Evolutionary conservation across 2,329 filamentous ascomycete genomes (phyloP), one percentile per base, ranked within the genome.

Genomic region (Diaporthe sp.): DNA sequence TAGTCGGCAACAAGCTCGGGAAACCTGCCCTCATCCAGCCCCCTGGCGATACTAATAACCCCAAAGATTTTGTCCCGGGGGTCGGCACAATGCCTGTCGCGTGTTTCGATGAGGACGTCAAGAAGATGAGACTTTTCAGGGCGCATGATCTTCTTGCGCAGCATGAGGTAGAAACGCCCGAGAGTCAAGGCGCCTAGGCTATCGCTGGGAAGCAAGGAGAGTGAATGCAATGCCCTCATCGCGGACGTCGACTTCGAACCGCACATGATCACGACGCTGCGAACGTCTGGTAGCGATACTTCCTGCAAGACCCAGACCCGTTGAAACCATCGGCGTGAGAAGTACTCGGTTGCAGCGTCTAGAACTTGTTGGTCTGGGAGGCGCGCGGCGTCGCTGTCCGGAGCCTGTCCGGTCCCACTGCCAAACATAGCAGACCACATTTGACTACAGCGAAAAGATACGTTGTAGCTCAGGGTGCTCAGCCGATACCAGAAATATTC

Each of bases 11-110:
- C 55, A 15, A 60, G 33, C 33, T 25, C 33, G 22, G 55, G 55
- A 25, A 40, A 60, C 33, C 55, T 38, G 55, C n/a, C 55, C 33
- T 25, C 55, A 15, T 40, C 55, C 33, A 60, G 55, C 12, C 55
- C 10, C 13, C 33, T 60, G 55, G 33, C 55, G 33, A 60, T 60
- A 38, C 55, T 60, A 5, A 60, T 33, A 4, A 60, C 22, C 12
- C 55, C 33, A 38, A 60, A 60, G 55, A 38, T 60, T 8, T 60
- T 60, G 33, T 60, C 55, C 19, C 55, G 55, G 33, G 55, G 33
- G 12, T 60, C 55, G 12, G 55, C 38, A 60, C 55, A 60, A 4
- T 25, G 13, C 33, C 55, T 60, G 10, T 60, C 55, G 1, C 55
- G 55, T 9, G 55, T 60, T 17, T 60, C 55, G 33, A 60, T 19